These are phyloP conservation scores for Lentinula detonsa DNA, from an alignment of 768 basidiomycete species.

Conservation along the genomic window DNA sequence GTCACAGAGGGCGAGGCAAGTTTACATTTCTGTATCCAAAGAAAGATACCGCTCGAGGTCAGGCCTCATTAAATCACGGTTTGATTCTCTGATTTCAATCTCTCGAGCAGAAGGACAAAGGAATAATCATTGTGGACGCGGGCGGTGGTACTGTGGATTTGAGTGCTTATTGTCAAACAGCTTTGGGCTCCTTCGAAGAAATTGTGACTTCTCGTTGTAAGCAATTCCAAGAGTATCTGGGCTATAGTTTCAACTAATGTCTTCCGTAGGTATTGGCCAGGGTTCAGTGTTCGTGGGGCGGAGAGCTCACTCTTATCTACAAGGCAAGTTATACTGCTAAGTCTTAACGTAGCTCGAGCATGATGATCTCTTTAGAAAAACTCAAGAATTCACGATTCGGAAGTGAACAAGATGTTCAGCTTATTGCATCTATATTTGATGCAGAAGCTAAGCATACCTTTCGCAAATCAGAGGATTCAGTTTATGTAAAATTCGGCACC, in stretches of 20 bases:
- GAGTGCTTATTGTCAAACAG: slow-evolving; percentile 30
- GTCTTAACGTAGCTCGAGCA: neutral
- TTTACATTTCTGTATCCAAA: slow-evolving; percentile 49
- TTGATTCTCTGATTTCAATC: neutral
- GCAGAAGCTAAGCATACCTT: slow-evolving; percentile 36
- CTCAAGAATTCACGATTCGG: neutral
- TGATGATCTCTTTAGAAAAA: slow-evolving; percentile 8
- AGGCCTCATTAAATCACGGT: slow-evolving; percentile 5
- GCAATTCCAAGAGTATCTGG: neutral
- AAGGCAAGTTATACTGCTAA: neutral
- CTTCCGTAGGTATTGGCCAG: slow-evolving; percentile 1
- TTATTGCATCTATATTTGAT: slow-evolving; percentile 22
- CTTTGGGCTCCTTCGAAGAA: slow-evolving; percentile 25
- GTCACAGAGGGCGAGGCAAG: slow-evolving; percentile 63
- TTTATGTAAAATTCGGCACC: slow-evolving; percentile 36
- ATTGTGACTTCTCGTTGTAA: slow-evolving; percentile 28
- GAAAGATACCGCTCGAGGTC: slow-evolving; percentile 15
- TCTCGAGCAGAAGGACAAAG: slow-evolving; percentile 11
- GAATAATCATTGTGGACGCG: slow-evolving; percentile 44
- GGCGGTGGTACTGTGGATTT: slow-evolving; percentile 40
- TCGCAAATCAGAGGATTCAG: slow-evolving; percentile 28
- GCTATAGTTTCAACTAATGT: neutral
- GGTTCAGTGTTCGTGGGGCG: neutral
- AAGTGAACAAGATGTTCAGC: slow-evolving; percentile 25
- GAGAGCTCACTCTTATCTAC: neutral